Evolutionary conservation across 2,329 filamentous ascomycete genomes (phyloP), one percentile per base, ranked within the genome.

Genomic region (Cladophialophora bantiana): DNA sequence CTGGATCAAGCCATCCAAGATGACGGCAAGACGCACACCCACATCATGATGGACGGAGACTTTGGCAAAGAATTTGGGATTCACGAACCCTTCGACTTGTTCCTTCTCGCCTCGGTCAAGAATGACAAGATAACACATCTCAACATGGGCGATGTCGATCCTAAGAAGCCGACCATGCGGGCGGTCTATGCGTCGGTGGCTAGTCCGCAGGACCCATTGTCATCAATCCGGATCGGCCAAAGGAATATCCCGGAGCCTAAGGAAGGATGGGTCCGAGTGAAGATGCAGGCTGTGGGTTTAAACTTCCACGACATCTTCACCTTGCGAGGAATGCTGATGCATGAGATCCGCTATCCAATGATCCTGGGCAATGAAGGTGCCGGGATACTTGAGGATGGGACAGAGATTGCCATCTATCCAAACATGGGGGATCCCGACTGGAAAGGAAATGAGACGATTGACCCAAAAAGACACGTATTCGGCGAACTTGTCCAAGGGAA

Each of bases 281-380:
- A 62, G 36, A 66, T 69, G 64, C 59, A 69, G 59, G 67, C 67
- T 4, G 67, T 66, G 20, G 64, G 60, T 36, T 59, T 69, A 13
- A 69, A 69, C 31, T 69, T 69, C 45, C 67, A 69, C 34, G 67
- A 69, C 48, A 64, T 69, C 35, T 69, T 69, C 60, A 69, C 67
- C 3, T 57, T 69, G 15, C 64, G 64, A 6, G 67, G 67, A 5
- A 32, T 69, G 32, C 56, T 64, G 4, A 58, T 66, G 60, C 60
- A 64, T 18, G 56, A 69, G 53, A 66, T 66, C 50, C 63, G 64
- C 36, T 69, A 57, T 35, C 67, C 67, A 7, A 69, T 69, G 64
- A 69, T 65, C 15, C 45, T 69, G 7, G 67, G 67, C 38, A 69
- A 69, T 36, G 67, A 69, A 62, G 67, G 67, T 38, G 63, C 67